Conservation (phyloP, 1,284 basidiomycete genomes). For the Amylostereum areolatum region DNA sequence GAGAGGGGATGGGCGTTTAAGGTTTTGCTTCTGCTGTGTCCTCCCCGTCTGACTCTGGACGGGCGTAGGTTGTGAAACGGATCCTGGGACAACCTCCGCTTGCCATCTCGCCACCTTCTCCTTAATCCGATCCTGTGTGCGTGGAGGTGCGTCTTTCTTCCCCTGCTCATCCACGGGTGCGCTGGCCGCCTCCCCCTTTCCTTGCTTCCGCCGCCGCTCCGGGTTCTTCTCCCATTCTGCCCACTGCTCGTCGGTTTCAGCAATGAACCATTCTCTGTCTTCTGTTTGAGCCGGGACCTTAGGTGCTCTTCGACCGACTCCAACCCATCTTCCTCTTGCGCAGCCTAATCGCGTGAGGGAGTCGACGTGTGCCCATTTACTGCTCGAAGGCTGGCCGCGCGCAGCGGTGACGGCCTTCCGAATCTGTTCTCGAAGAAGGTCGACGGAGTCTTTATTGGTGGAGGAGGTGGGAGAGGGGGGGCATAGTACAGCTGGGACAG, state of each 20-base stretch:
- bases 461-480: not conserved
- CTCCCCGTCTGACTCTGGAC: conserved; percentile 2
- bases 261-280: conserved; percentile 23
- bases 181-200: conserved; percentile 10
- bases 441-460: not conserved
- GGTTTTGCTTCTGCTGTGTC: conserved; percentile 1
- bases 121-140: conserved; percentile 17
- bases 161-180: not conserved
- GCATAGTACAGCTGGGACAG: conserved; percentile 16
- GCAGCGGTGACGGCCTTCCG: conserved; percentile 11
- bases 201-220: conserved; percentile 13
- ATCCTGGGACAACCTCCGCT: conserved; percentile 9
- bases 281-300: conserved; percentile 6
- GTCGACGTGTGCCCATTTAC: conserved; percentile 21
- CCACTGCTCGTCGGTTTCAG: conserved; percentile 27
- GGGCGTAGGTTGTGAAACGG: not conserved
- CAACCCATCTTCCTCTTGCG: conserved; percentile 17
- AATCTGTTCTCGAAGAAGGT: conserved; percentile 12
- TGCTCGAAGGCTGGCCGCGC: conserved; percentile 11
- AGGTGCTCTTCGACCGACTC: conserved; percentile 10
- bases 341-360: conserved; percentile 25
- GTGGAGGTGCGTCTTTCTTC: conserved; percentile 12
- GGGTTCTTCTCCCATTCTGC: conserved; percentile 24
- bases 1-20: conserved; percentile 16
- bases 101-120: conserved; percentile 28